Conservation (phyloP, 768 basidiomycete genomes). For the Collybiopsis confluens region DNA sequence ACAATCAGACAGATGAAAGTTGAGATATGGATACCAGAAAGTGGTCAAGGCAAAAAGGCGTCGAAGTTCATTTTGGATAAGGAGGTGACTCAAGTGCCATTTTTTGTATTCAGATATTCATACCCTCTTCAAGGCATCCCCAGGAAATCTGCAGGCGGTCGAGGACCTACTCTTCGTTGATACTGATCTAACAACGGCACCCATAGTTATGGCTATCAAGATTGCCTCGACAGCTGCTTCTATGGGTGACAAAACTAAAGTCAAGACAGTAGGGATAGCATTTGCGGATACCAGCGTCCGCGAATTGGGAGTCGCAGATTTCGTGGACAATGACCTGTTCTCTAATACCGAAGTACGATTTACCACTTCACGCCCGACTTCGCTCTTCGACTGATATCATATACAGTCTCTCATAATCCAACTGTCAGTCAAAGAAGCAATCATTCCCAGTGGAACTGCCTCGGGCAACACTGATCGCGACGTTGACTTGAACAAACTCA, state of each 20-base stretch:
- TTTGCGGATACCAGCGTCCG: constrained; percentile 88
- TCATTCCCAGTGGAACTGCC: constrained; percentile 72
- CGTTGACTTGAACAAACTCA: constrained; percentile 83
- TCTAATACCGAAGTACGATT: constrained; percentile 83
- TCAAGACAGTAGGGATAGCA: constrained; percentile 77
- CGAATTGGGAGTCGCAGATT: constrained; percentile 86
- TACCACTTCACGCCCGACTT: not conserved
- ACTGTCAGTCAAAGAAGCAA: constrained; percentile 93
- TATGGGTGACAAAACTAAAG: constrained; percentile 50
- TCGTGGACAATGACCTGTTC: constrained; percentile 91
- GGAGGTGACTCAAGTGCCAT: constrained; percentile 44
- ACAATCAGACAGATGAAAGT: constrained; percentile 87
- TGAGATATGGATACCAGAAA: constrained; percentile 83
- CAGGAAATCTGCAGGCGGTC: constrained; percentile 66
- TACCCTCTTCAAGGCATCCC: constrained; percentile 35
- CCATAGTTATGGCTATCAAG: constrained; percentile 88
- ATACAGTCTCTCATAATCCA: constrained; percentile 89
- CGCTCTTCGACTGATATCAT: not conserved
- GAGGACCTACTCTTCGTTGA: constrained; percentile 85
- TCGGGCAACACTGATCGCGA: constrained; percentile 77
- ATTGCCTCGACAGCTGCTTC: constrained; percentile 48
- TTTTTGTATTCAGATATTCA: not conserved
- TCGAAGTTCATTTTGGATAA: constrained; percentile 76
- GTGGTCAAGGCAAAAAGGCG: constrained; percentile 70
- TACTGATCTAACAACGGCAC: constrained; percentile 75